Evolutionary conservation across 768 basidiomycete genomes (phyloP), one percentile per base, ranked within the genome.

Genomic region (Rubroboletus satanas): DNA sequence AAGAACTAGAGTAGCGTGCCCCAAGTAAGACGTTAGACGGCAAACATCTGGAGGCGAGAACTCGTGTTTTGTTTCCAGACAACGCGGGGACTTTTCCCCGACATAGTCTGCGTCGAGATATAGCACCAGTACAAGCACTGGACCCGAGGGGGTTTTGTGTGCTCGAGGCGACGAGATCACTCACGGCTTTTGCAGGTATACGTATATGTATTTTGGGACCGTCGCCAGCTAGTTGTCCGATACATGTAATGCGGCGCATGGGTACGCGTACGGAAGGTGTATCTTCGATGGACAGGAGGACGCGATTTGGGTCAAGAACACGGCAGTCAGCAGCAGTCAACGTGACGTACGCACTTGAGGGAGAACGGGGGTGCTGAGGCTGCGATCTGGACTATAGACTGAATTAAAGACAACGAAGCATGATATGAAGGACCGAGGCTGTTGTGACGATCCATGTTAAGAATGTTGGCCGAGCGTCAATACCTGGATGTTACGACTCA

Each of bases 271-370:
- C 5, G 58, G 52, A 39, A 55, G 15, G 12, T 55, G 48, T 12
- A 43, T 43, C 32, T 61, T 46, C 17, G 31, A 60, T 32, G 47
- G 58, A 32, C 39, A 29, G 11, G 48, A 60, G 5, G 45, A 51
- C 15, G 41, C 32, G 4, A 55, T 39, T 15, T 45, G 46, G 46
- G 26, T 49, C 8, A 38, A 48, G 46, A 59, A 42, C 51, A 49
- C 56, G 15, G 51, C 28, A 23, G 21, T 31, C 29, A 39, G 45
- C 23, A 4, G 17, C 17, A 54, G 33, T 56, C 46, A 21, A 45
- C 7, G 31, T 44, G 29, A 57, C 42, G 14, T 32, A 32, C 12
- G 26, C 17, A 12, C 2, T 43, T 3, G 18, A 45, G 17, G 44
- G 7, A 32, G 43, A 9, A 9, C 4, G 15, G 7, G n/a, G 42